Evolutionary conservation across 208 protist species (phyloP).

Genomic region (Trypanosoma avium): DNA sequence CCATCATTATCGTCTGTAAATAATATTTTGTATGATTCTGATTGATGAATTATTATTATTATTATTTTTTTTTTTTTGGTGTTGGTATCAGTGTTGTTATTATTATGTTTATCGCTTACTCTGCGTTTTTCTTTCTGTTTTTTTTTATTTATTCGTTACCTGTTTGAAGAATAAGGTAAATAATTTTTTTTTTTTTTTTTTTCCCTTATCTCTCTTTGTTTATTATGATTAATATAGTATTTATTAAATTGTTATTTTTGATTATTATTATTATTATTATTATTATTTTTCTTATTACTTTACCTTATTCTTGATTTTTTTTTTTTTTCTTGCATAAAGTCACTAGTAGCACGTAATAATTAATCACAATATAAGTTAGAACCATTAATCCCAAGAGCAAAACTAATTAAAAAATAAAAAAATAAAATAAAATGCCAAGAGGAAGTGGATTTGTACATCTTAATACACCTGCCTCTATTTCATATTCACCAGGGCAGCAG

Average conservation of each 20-base stretch:
- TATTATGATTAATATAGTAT: too few species aligned
- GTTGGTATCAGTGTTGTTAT: neutral
- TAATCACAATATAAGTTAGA: neutral
- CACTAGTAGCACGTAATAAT: neutral
- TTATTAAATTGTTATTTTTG: too few species aligned
- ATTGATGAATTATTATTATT: constrained; percentile 15
- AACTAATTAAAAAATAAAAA: neutral
- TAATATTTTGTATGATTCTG: constrained; percentile 46
- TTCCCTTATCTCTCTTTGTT: too few species aligned
- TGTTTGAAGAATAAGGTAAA: constrained; percentile 9
- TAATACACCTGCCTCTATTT: constrained; percentile 80
- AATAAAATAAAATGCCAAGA: constrained; percentile 24
- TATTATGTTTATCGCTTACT: too few species aligned
- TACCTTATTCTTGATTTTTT: constrained; percentile 14
- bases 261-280: neutral
- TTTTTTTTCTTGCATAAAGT: neutral
- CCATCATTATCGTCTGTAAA: constrained; percentile 25
- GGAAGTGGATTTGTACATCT: constrained; percentile 86
- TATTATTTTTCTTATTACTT: neutral
- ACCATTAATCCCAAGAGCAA: neutral
- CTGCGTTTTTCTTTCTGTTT: too few species aligned
- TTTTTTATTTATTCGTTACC: too few species aligned
- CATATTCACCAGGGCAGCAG: constrained; percentile 63
- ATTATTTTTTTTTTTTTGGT: neutral
- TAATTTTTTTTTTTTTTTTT: neutral